Evolutionary conservation across 371 early-diverging fungal species (phyloP), one percentile per base, ranked within the genome.

Genomic region (Batrachochytrium dendrobatidis): DNA sequence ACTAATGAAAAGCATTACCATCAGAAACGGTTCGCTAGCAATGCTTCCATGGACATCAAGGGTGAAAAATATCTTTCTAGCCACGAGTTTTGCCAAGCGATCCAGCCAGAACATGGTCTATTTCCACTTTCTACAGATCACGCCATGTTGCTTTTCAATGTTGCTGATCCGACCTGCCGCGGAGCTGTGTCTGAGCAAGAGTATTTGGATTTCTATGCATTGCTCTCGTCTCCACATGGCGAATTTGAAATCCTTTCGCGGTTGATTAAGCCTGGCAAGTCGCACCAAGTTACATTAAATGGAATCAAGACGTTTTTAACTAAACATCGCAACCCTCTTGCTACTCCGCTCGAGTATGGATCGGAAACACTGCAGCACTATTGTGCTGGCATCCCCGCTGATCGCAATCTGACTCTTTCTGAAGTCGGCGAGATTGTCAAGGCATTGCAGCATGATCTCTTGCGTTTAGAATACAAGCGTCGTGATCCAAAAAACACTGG

Each of bases 401-500:
- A 80, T 25, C 69, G 74, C 33, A 75, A 79, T 39, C 65, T 90
- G 59, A 67, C 80, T 18, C 89, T 85, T 64, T 81, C 85, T 32
- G 90, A 89, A 56, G 90, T 92, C 59, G 76, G 86, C 10, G 87
- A 92, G 73, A 73, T 92, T 35, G 68, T 91, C 57, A 86, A 85
- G 63, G 88, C 84, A 17, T 75, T 90, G 12, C 89, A 87, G 58
- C 81, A 82, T 10, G 91, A 88, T 57, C 83, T 89, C 56, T 73
- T 91, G 34, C 83, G 87, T 58, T 86, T 85, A 65, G 88, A 85
- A 54, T 91, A 90, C 72, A 84, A 83, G 50, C 77, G 74, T 62
- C 84, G 80, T 55, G 91, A 90, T 65, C 73, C 75, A 55, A 70
- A 82, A 29, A 75, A 79, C 29, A 73, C 79, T 12, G 91, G 89